Evolutionary conservation across 257 asterid genomes (phyloP), one percentile per base, ranked within the genome.

Genomic region (Nicotiana undulata): DNA sequence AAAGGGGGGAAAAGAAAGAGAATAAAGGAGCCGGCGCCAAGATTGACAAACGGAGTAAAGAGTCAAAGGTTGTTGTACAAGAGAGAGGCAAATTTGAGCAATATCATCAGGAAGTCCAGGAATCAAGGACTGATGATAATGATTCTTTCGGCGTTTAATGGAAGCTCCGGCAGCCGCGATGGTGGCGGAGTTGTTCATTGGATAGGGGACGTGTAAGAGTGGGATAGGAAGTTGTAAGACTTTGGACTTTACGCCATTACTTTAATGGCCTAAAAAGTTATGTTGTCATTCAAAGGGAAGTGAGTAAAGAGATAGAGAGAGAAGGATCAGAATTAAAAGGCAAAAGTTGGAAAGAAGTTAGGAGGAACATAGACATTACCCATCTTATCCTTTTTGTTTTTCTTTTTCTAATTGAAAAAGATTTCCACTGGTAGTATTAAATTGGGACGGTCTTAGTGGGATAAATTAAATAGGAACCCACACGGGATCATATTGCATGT

Each of bases 91-190:
- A 70, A 86, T 79, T 1, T 89, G 96, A 58, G 96, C 89, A 26
- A 94, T 82, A 82, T 91, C 89, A 82, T 94, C 93, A 3, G 98
- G 97, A 80, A 94, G 87, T 18, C 94, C 94, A 8, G 93, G 92
- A 31, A 94, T 87, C 24, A 94, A 51, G 24, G 40, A 11, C 49
- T 53, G 61, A 85, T 56, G 90, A 85, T 46, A 88, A 79, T 11
- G 83, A 29, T 18, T 81, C 55, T 83, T 85, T 20, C 26, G 85
- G 81, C 49, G 53, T 24, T 82, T 85, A 63, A 85, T 75, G 87
- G 89, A 67, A 85, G 80, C 22, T 13, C 72, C 72, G 82, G 55
- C 6, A 0, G 55, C 52, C 9, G 85, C 37, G 65, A 28, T 86
- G 88, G 77, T 87, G 94, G 88, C 89, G 76, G 84, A 83, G 56